Conservation (phyloP, 768 basidiomycete species). For the Lactarius hengduanensis region DNA sequence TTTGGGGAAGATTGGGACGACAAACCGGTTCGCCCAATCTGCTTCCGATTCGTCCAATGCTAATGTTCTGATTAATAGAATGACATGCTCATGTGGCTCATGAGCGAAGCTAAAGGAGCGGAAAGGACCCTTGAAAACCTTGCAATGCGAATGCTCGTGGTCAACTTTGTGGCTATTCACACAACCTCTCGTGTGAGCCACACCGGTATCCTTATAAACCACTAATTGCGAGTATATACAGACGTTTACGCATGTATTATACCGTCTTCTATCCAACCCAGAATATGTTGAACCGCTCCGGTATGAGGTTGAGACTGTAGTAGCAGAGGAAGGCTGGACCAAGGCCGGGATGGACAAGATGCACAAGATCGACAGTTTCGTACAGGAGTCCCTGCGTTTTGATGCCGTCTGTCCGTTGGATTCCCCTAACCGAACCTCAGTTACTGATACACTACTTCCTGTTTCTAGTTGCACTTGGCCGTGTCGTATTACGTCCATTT, state of each 20-base stretch:
- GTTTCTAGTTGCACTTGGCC: slow-evolving; percentile 26
- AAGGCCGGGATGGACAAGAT: slow-evolving; percentile 25
- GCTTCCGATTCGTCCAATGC: background rate
- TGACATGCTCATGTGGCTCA: slow-evolving; percentile 44
- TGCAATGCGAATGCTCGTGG: slow-evolving; percentile 35
- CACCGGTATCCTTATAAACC: no score
- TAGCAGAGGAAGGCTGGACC: slow-evolving; percentile 29
- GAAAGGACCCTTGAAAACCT: slow-evolving; percentile 35
- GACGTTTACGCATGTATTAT: slow-evolving; percentile 24
- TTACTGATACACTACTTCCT: background rate
- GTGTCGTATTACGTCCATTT: slow-evolving; percentile 32
- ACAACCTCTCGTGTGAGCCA: slow-evolving; percentile 36
- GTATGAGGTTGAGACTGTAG: slow-evolving; percentile 28
- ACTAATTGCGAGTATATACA: background rate
- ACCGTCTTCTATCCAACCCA: slow-evolving; percentile 30
- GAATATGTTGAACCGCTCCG: slow-evolving; percentile 31
- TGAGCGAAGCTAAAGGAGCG: slow-evolving; percentile 36
- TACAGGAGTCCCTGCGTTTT: slow-evolving; percentile 30
- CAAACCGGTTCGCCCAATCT: slow-evolving; percentile 7
- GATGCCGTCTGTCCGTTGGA: slow-evolving; percentile 11
- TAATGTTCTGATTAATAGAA: slow-evolving; percentile 31
- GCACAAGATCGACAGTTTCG: slow-evolving; percentile 32
- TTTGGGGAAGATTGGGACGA: slow-evolving; percentile 11
- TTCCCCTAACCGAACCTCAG: background rate
- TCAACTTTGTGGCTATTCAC: slow-evolving; percentile 43